A percentile compares a stretch with the other conserved stretches of the same genome.
Conservation (phyloP, 768 basidiomycete genomes). For the Tylopilus subfusipes region DNA sequence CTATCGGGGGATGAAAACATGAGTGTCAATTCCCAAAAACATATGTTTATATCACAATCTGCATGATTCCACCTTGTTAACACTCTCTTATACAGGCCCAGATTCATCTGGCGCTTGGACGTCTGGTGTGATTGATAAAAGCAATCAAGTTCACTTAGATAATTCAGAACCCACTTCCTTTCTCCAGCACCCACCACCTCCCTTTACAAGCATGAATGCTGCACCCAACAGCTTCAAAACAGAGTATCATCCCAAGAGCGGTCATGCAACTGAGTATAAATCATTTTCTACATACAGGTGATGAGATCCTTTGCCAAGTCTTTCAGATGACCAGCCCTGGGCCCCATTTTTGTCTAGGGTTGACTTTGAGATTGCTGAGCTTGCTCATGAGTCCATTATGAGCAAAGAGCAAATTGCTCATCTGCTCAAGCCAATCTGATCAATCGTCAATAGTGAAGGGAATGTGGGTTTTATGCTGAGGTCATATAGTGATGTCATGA, state of each 20-base stretch:
- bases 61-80: too few species aligned
- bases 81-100: too few species aligned
- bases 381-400: neutral
- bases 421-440: neutral
- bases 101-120: too few species aligned
- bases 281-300: neutral
- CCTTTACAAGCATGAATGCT: neutral
- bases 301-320: neutral
- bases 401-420: neutral
- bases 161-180: neutral
- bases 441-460: too few species aligned
- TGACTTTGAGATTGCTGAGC: neutral
- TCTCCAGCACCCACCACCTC: neutral
- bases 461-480: neutral
- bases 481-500: neutral
- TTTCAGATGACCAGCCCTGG: neutral
- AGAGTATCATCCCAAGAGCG: neutral
- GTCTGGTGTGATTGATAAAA: too few species aligned
- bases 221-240: too few species aligned
- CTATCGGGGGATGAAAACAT: too few species aligned
- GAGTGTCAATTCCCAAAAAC: too few species aligned
- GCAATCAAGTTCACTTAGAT: too few species aligned
- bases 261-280: neutral
- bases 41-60: too few species aligned
- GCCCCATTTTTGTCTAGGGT: neutral